Percentiles rank a stretch among this genome's conserved stretches.
These are phyloP conservation scores for Penicillium herquei DNA, from an alignment of 495 filamentous ascomycete species.

Conservation along the genomic window DNA sequence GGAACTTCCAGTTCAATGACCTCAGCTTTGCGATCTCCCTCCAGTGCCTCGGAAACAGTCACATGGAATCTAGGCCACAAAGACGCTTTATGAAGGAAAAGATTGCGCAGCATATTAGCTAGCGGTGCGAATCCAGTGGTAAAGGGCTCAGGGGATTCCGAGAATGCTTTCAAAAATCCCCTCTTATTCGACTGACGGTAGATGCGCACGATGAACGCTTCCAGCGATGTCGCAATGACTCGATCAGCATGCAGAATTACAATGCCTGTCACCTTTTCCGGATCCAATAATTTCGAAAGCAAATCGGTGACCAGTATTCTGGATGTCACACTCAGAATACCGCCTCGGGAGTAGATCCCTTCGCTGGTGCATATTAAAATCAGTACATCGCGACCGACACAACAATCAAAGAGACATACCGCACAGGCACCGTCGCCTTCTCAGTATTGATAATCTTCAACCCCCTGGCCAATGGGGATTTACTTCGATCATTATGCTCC, in stretches of 20 bases:
- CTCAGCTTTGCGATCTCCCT: slow-evolving; percentile 90
- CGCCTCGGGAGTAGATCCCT: slow-evolving; percentile 84
- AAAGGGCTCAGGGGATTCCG: slow-evolving; percentile 91
- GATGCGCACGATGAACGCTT: slow-evolving; percentile 93
- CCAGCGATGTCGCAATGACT: slow-evolving; percentile 81
- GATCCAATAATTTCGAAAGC: slow-evolving; percentile 73
- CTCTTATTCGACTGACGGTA: slow-evolving; percentile 89
- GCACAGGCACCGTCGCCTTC: slow-evolving; percentile 75
- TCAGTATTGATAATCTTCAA: slow-evolving; percentile 93
- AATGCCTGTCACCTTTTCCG: slow-evolving; percentile 83
- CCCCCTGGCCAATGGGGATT: slow-evolving; percentile 72
- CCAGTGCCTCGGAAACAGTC: slow-evolving; percentile 79
- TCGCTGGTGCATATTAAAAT: slow-evolving; percentile 52
- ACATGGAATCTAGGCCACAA: slow-evolving; percentile 96
- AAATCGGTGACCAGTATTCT: slow-evolving; percentile 93
- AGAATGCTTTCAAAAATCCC: slow-evolving; percentile 95
- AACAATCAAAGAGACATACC: slow-evolving; percentile 33
- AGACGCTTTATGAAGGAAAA: slow-evolving; percentile 85
- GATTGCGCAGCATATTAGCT: slow-evolving; percentile 85
- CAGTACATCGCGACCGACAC: not conserved
- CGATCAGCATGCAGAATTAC: slow-evolving; percentile 86
- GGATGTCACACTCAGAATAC: slow-evolving; percentile 94
- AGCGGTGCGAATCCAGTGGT: slow-evolving; percentile 86
- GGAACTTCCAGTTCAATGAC: slow-evolving; percentile 96
- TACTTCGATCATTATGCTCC: slow-evolving; percentile 87